phyloP scores from a whole-genome alignment of 371 early-diverging fungal genomes.

The Smittium mucronatum region DNA sequence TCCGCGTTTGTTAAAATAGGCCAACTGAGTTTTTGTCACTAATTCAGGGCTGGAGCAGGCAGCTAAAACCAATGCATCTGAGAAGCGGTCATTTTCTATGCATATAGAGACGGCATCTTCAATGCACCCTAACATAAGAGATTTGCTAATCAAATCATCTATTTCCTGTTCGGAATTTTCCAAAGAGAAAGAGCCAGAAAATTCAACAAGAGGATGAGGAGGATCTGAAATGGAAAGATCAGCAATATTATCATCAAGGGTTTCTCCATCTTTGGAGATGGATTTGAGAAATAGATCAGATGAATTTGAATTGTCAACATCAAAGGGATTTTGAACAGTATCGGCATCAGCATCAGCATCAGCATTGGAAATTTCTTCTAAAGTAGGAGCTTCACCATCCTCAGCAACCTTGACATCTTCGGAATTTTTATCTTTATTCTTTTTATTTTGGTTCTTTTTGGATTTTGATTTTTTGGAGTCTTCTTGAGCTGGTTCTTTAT shows the following conservation, averaged over 20 bases:
- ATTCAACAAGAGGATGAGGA: constrained; percentile 12
- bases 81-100: constrained; percentile 58
- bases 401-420: not conserved
- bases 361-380: too few species aligned
- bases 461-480: not conserved
- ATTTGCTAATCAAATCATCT: constrained; percentile 66
- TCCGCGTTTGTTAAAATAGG: constrained; percentile 64
- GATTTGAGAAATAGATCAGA: constrained; percentile 11
- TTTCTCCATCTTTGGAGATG: constrained; percentile 2
- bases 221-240: constrained; percentile 2
- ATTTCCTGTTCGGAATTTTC: constrained; percentile 18
- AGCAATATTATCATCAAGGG: not conserved
- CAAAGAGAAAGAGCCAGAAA: constrained; percentile 14
- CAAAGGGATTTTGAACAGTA: constrained; percentile 9
- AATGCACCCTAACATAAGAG: constrained; percentile 80
- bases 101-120: constrained; percentile 79
- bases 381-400: not conserved
- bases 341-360: not conserved
- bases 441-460: not conserved
- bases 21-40: constrained; percentile 58
- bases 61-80: constrained; percentile 87
- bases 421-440: constrained; percentile 5
- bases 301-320: constrained; percentile 1
- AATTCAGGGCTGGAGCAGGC: constrained; percentile 77
- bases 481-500: not conserved